A percentile compares a stretch with the other conserved stretches of the same genome.
phyloP scores from a whole-genome alignment of 805 yeast genomes.

The Pichia nanzhaoensis region DNA sequence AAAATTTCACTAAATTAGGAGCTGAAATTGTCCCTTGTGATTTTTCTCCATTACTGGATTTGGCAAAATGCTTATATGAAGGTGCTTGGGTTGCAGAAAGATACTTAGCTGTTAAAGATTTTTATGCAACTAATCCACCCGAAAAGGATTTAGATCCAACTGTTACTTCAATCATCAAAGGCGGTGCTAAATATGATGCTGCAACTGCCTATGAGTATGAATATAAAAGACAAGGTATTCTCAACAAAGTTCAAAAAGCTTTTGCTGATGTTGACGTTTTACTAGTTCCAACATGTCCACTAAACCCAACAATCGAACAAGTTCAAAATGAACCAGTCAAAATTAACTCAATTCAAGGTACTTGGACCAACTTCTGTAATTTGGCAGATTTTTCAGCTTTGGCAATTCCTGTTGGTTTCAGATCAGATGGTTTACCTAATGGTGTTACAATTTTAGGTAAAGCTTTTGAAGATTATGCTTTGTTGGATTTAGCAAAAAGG shows the following conservation, averaged over 20 bases:
- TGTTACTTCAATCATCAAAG: slow-evolving; percentile 64
- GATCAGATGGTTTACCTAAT: slow-evolving; percentile 79
- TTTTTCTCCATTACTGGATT: slow-evolving; percentile 66
- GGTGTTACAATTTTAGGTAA: slow-evolving; percentile 83
- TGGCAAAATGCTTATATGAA: slow-evolving; percentile 86
- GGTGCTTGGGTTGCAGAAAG: slow-evolving; percentile 99
- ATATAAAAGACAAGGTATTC: slow-evolving; percentile 75
- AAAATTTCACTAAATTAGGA: slow-evolving; percentile 43
- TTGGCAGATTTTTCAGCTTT: slow-evolving; percentile 89
- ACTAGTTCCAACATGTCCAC: slow-evolving; percentile 90
- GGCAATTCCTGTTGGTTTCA: slow-evolving; percentile 87
- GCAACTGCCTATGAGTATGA: slow-evolving; percentile 80
- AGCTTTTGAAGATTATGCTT: slow-evolving; percentile 83
- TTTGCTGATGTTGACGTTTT: slow-evolving; percentile 64
- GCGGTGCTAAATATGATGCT: slow-evolving; percentile 75
- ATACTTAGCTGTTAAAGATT: slow-evolving; percentile 73
- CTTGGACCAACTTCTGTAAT: slow-evolving; percentile 97
- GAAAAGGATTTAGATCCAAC: slow-evolving; percentile 72
- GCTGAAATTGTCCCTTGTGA: slow-evolving; percentile 57
- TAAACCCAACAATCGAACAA: slow-evolving; percentile 76
- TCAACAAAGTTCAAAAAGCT: slow-evolving; percentile 52
- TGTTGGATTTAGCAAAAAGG: slow-evolving; percentile 73
- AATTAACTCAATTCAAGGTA: slow-evolving; percentile 88
- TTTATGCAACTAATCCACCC: slow-evolving; percentile 66
- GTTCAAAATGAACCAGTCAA: slow-evolving; percentile 70